Percentiles rank a stretch among this genome's conserved stretches.
Evolutionary conservation across 768 basidiomycete genomes (phyloP).

Genomic region (Hygrophoropsis aurantiaca): DNA sequence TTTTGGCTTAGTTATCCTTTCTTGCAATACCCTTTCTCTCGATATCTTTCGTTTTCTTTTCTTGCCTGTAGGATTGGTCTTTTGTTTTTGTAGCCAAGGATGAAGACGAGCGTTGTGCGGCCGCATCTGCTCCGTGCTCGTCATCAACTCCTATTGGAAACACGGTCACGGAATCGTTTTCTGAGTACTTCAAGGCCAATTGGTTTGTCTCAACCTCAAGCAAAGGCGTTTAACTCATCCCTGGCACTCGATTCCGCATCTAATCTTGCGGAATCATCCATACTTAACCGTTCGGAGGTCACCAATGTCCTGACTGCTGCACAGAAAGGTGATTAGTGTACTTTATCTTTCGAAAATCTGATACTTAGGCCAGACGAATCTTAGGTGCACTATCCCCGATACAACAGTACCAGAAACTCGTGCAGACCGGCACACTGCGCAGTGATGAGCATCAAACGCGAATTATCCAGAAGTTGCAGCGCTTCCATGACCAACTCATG

Average conservation of each 20-base stretch:
- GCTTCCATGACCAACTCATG: constrained; percentile 69
- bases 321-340: background rate
- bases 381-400: constrained; percentile 21
- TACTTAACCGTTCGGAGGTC: background rate
- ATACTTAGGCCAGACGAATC: background rate
- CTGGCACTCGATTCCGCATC: constrained; percentile 30
- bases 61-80: background rate
- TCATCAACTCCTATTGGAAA: background rate
- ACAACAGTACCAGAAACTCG: constrained; percentile 46
- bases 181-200: constrained; percentile 12
- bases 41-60: background rate
- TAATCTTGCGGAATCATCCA: constrained; percentile 7
- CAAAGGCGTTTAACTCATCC: constrained; percentile 34
- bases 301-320: background rate
- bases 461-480: constrained; percentile 82
- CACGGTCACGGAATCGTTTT: constrained; percentile 8
- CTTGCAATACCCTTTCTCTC: background rate
- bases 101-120: background rate
- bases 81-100: background rate
- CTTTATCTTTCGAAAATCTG: background rate
- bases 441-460: constrained; percentile 82
- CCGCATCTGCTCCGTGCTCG: constrained; percentile 3
- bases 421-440: constrained; percentile 53
- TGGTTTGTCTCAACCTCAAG: constrained; percentile 14
- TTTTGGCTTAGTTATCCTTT: background rate